Conservation (phyloP, 768 basidiomycete species). For the Obba rivulosa region DNA sequence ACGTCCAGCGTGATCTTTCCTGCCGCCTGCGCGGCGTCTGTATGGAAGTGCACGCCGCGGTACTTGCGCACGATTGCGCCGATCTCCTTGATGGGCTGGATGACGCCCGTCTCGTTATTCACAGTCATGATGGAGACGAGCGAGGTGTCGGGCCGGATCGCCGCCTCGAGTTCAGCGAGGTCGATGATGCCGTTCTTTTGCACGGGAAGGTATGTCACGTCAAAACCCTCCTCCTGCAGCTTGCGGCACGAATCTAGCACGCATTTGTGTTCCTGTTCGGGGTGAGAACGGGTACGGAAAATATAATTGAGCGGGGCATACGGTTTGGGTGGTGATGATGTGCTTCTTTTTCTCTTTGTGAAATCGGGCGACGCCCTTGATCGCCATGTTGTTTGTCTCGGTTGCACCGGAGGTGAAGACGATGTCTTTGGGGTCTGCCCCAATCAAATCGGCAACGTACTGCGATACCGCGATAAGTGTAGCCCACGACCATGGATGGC, state of each 20-base stretch:
- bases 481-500: background rate
- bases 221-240: conserved; percentile 94
- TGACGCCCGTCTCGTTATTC: conserved; percentile 99
- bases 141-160: conserved; percentile 89
- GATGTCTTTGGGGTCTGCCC: conserved; percentile 92
- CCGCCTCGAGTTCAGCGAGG: conserved; percentile 72
- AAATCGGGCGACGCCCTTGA: conserved; percentile 96
- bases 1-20: conserved; percentile 92
- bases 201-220: conserved; percentile 96
- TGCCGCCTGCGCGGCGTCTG: conserved; percentile 93
- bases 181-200: conserved; percentile 78
- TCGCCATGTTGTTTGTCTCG: conserved; percentile 94
- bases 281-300: background rate
- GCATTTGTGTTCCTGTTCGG: conserved; percentile 92
- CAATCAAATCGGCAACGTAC: conserved; percentile 89
- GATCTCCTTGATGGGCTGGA: conserved; percentile 95
- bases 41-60: conserved; percentile 91
- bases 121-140: conserved; percentile 98
- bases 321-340: conserved; percentile 92
- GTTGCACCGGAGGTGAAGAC: conserved; percentile 98
- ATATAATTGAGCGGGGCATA: conserved; percentile 28
- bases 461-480: conserved; percentile 24
- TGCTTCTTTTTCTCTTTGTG: conserved; percentile 91
- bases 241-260: conserved; percentile 97
- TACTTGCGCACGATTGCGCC: conserved; percentile 82